Conservation (phyloP, 73 alveolate species). For the Durusdinium trenchii region DNA sequence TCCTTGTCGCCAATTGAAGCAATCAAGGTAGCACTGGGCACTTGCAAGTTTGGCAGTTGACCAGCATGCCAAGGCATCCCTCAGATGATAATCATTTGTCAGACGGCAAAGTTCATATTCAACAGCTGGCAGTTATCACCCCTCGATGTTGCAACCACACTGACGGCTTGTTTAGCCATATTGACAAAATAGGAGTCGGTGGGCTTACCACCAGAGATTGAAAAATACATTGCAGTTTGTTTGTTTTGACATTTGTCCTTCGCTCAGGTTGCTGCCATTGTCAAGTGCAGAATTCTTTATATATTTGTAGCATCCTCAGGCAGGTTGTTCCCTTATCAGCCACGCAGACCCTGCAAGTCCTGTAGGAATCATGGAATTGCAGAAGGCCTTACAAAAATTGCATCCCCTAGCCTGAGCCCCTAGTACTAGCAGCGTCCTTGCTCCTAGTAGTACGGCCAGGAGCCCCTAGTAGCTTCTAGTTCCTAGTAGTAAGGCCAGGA, state of each 20-base stretch:
- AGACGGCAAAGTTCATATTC: no score
- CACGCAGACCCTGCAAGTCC: neutral
- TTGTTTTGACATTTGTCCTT: neutral
- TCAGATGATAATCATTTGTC: no score
- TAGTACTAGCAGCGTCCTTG: neutral
- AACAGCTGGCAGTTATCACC: neutral
- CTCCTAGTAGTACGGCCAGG: no score
- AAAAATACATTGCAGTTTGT: neutral
- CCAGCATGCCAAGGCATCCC: no score
- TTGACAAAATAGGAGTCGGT: neutral
- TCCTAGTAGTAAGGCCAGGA: no score
- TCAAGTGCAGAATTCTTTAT: neutral
- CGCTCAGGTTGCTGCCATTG: conserved; percentile 45
- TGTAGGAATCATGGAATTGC: neutral
- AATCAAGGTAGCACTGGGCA: no score
- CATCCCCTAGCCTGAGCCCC: neutral
- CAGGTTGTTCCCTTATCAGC: neutral
- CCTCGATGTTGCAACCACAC: neutral
- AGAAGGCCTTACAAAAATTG: neutral
- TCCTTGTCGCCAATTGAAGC: no score
- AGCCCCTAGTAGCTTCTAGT: no score
- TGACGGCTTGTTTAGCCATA: neutral
- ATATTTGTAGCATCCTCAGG: conserved; percentile 13
- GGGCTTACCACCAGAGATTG: neutral
- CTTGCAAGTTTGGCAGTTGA: no score